Base-by-base conservation (phyloP, 2,329 filamentous ascomycete species). In the Neofusicoccum cordaticola region DNA sequence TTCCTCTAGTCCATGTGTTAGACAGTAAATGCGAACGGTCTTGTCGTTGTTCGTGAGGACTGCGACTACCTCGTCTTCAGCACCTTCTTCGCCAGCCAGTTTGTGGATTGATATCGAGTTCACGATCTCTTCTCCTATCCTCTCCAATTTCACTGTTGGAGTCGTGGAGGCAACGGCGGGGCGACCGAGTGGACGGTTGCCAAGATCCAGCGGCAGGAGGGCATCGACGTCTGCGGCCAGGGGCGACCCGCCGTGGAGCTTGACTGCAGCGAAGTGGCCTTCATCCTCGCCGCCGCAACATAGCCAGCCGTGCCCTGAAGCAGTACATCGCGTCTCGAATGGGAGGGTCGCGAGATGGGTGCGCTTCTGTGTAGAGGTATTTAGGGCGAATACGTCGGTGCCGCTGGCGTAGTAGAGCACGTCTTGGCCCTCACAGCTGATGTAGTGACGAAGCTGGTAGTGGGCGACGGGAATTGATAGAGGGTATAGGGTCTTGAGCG, bases 31-130 rank as follows among this genome's bases (percentile, higher is more conserved):
- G 34, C 90, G 89, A 64, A 98, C 90, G 1, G 91, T 92, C 74
- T 88, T 90, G 79, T 98, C 95, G 74, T 99, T 99, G 79, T 97
- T 97, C 51, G 91, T 87, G 71, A 97, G 80, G 51, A 91, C 84
- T 60, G 88, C 90, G n/a, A 93, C 85, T 15, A 89, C 83, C 71
- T 89, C 86, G 69, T 86, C 82, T 37, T 82, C 74, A 4, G 65
- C 77, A 42, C 78, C 71, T 2, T 71, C 70, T 42, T 78, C 75
- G 53, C 75, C 74, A 11, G 77, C 74, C 60, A 81, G 77, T 44
- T 83, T 83, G 77, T 89, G 86, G 67, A 90, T 83, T 2, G 85
- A 87, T 68, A 89, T 86, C 2, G 87, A 88, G 73, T 90, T 90
- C 66, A 89, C 86, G 70, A 89, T 89, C 63, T 83, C 83, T 57